Evolutionary conservation across 768 basidiomycete species (phyloP), one percentile per base, ranked within the genome.

Genomic region (Pleurotus salmoneostramineus): DNA sequence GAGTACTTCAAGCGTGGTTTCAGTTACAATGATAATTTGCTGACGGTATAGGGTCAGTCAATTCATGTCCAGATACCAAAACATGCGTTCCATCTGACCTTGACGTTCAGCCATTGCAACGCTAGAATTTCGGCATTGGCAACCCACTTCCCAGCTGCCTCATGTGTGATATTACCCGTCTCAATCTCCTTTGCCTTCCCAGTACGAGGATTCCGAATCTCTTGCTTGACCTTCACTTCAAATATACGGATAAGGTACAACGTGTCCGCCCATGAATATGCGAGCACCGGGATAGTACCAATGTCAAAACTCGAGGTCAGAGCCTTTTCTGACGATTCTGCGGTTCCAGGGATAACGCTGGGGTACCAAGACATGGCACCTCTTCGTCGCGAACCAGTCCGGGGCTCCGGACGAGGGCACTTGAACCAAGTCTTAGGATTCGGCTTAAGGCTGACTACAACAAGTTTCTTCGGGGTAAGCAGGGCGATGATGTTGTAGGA

Each of bases 351-450:
- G 5, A 65, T 51, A 10, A 84, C 74, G 64, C 88, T 88, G 3
- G 93, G 92, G 66, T 85, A 93, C 94, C 94, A 96, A 0, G 88
- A 86, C 50, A 95, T 64, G 8, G 83, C 72, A 0, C 92, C 93
- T 58, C 78, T 82, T 71, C 80, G 76, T 64, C 75, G 75, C 14
- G 77, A 82, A 54, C 65, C 74, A 12, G 74, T 71, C 61, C 73
- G 75, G 27, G 78, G 75, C 6, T 74, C 65, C 10, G 78, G 76
- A 7, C 90, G 84, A 59, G 84, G 75, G 55, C 77, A 82, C 66
- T 91, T 87, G 66, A 90, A 89, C 94, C 95, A 98, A 0, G 95
- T 99, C 66, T 90, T 86, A 6, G 97, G 92, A 0, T 84, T 81
- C 2, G 97, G 97, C 64, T 93, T 95, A 60, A 99, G 69, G 4